Evolutionary conservation across 768 basidiomycete genomes (phyloP), one percentile per base, ranked within the genome.

Genomic region (Tulasnella sp.): DNA sequence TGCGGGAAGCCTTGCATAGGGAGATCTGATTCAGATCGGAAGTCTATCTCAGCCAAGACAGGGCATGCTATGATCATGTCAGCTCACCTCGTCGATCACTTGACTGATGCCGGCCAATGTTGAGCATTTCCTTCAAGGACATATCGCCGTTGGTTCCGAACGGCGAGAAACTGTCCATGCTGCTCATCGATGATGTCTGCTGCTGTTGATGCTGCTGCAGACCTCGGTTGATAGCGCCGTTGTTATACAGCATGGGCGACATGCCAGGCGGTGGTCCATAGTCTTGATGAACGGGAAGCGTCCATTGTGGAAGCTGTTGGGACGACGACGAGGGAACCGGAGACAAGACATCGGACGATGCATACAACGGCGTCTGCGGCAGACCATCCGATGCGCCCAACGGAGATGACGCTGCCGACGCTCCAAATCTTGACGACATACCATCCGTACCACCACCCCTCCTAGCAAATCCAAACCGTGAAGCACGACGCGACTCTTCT

Each of bases 381-480:
- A 62, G 60, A 17, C 25, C 44, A 25, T 60, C 60, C 4, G 21
- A 9, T 9, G 29, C 7, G 21, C 27, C 24, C 50, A 62, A 9
- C 21, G 62, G 62, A 21, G 62, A 62, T 15, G 52, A 24, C 27
- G 62, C 42, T 9, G 62, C 51, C 15, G 62, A 62, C 24, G 24
- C 44, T 10, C 59, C 42, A 29, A 61, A 53, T 25, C 22, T 30
- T 19, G 46, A 59, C 17, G 22, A 29, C 25, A 31, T 56, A 46
- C n/a, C 49, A 51, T 48, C 34, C 3, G 60, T n/a, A 17, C 34
- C 34, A 15, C 34, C 34, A 38, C 22, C 31, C 11, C 53, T 56
- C 38, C 31, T 61, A n/a, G 63, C 63, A 43, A 64, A 64, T n/a
- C 62, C 62, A 44, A 64, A 64, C n/a, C 58, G 44, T 7, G 63